Evolutionary conservation across 441 rosid genomes (phyloP).

Genomic region (Pelargonium australe): DNA sequence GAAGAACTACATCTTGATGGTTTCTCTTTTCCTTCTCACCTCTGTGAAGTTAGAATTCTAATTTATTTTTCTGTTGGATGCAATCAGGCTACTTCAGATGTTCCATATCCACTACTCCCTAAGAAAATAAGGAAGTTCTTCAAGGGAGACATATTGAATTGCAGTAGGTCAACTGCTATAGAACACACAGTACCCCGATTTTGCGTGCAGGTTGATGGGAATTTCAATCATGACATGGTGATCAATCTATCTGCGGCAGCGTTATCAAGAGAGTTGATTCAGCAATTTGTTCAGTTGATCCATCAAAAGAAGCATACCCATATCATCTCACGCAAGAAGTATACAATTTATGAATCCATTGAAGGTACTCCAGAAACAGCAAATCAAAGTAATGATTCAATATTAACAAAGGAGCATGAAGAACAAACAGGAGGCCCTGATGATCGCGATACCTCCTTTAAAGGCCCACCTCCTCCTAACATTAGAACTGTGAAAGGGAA

Average conservation of each 20-base stretch:
- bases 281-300: constrained; percentile 54
- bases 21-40: neutral
- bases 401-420: constrained; percentile 26
- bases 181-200: constrained; percentile 55
- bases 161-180: constrained; percentile 33
- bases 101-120: constrained; percentile 57
- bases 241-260: constrained; percentile 54
- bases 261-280: constrained; percentile 58
- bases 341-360: constrained; percentile 23
- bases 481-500: constrained; percentile 57
- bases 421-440: constrained; percentile 27
- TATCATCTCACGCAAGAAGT: constrained; percentile 25
- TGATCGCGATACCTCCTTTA: constrained; percentile 25
- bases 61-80: constrained; percentile 16
- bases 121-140: constrained; percentile 58
- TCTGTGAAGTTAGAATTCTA: neutral
- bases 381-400: constrained; percentile 21
- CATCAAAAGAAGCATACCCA: constrained; percentile 52
- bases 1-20: neutral
- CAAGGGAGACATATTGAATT: constrained; percentile 42
- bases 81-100: constrained; percentile 82
- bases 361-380: constrained; percentile 24
- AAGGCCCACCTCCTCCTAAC: constrained; percentile 37
- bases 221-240: constrained; percentile 49
- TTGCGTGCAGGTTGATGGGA: constrained; percentile 45